Evolutionary conservation across 805 yeast genomes (phyloP).

Genomic region (Pichia deserticola): DNA sequence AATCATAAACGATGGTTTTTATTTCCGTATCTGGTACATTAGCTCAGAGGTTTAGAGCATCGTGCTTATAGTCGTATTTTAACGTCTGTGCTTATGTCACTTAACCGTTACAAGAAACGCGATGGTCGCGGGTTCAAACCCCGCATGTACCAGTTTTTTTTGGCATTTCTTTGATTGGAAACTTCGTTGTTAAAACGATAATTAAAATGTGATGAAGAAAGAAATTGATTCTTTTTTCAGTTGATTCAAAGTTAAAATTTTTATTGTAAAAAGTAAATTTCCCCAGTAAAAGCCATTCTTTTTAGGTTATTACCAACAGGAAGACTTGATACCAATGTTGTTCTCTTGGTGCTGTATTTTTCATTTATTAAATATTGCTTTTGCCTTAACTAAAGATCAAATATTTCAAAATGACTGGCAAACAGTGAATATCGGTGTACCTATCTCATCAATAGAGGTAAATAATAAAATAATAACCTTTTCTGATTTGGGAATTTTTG

Average conservation of each 20-base stretch:
- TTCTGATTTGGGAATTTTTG: constrained; percentile 23
- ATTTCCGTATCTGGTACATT: constrained; percentile 36
- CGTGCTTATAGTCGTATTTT: constrained; percentile 60
- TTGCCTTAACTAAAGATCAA: constrained; percentile 33
- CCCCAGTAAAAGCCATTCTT: no score
- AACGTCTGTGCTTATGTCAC: constrained; percentile 49
- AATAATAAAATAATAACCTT: constrained; percentile 19
- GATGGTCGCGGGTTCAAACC: constrained; percentile 79
- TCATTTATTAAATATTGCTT: neutral
- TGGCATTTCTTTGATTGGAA: neutral
- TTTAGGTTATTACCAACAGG: no score
- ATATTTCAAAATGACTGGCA: constrained; percentile 53
- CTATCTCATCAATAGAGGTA: constrained; percentile 13
- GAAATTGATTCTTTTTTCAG: no score
- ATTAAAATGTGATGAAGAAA: no score
- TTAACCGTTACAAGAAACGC: constrained; percentile 55
- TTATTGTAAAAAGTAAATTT: no score
- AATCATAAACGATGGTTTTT: no score
- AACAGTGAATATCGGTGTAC: constrained; percentile 36
- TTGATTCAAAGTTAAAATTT: no score
- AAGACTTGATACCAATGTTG: no score
- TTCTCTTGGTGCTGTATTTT: neutral
- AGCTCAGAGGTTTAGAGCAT: constrained; percentile 75
- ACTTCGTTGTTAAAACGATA: no score
- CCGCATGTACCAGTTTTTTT: constrained; percentile 38